Conservation (phyloP, 2,329 filamentous ascomycete genomes). For the Aspergillus tamarii region DNA sequence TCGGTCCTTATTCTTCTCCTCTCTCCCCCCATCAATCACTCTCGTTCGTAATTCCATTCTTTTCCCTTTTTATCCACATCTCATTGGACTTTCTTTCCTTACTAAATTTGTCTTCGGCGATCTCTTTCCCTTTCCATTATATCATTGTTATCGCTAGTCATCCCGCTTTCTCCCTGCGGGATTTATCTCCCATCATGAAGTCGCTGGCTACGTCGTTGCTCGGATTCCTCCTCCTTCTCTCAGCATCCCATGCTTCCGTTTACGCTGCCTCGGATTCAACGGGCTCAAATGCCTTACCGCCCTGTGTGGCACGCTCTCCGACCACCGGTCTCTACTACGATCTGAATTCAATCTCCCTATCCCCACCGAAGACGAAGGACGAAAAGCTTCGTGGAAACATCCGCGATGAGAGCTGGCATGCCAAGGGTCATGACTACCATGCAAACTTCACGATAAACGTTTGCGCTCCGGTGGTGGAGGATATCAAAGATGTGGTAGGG, state of each 20-base stretch:
- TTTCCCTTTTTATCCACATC: not conserved
- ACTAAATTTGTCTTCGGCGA: not conserved
- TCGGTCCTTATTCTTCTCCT: not conserved
- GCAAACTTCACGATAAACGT: slow-evolving; percentile 57
- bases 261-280: slow-evolving; percentile 43
- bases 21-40: not conserved
- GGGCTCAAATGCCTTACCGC: slow-evolving; percentile 49
- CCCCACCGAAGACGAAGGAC: slow-evolving; percentile 47
- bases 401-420: slow-evolving; percentile 51
- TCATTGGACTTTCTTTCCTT: slow-evolving; percentile 1
- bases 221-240: slow-evolving; percentile 37
- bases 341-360: slow-evolving; percentile 59
- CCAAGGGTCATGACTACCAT: slow-evolving; percentile 53
- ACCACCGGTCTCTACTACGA: slow-evolving; percentile 67
- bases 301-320: slow-evolving; percentile 66
- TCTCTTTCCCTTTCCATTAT: not conserved
- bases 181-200: slow-evolving; percentile 38
- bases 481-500: slow-evolving; percentile 50
- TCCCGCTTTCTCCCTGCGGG: slow-evolving; percentile 9
- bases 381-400: slow-evolving; percentile 43
- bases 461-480: slow-evolving; percentile 54
- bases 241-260: slow-evolving; percentile 33
- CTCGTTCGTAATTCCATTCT: not conserved
- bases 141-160: slow-evolving; percentile 10
- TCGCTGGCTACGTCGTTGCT: slow-evolving; percentile 31